These are phyloP conservation scores for Trichoderma breve DNA, from an alignment of 2,329 filamentous ascomycete genomes.

Conservation along the genomic window DNA sequence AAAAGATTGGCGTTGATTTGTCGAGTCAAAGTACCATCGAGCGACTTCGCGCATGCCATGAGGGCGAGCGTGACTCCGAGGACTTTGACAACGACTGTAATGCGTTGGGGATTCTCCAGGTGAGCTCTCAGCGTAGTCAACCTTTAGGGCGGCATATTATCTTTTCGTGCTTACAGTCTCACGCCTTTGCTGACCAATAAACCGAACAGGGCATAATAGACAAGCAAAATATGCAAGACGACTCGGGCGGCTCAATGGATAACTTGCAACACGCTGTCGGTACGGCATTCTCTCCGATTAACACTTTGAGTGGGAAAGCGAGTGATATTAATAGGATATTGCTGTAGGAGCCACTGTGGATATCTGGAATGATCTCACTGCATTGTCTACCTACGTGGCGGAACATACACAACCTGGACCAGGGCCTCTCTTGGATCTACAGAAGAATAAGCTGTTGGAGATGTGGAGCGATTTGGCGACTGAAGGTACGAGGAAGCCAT, in stretches of 20 bases:
- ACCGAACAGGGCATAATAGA: background rate
- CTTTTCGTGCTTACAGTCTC: background rate
- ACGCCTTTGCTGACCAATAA: background rate
- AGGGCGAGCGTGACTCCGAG: background rate
- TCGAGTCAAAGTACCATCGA: background rate
- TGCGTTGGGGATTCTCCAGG: background rate
- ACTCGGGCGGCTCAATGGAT: background rate
- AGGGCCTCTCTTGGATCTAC: background rate
- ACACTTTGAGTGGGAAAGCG: background rate
- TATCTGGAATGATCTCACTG: background rate
- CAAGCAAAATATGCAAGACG: background rate
- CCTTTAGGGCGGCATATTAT: background rate
- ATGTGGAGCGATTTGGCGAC: background rate
- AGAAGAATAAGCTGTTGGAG: background rate
- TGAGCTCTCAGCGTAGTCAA: rapidly evolving
- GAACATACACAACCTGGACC: background rate
- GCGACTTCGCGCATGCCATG: background rate
- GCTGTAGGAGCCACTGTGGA: background rate
- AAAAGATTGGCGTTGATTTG: background rate
- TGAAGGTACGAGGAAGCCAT: background rate
- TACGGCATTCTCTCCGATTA: background rate
- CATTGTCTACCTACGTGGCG: background rate
- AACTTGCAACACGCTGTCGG: background rate
- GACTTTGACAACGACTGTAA: background rate
- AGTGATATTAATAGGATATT: background rate